A percentile compares a stretch with the other conserved stretches of the same genome.
Evolutionary conservation across 2,329 filamentous ascomycete species (phyloP).

Genomic region (Zalaria obscura): DNA sequence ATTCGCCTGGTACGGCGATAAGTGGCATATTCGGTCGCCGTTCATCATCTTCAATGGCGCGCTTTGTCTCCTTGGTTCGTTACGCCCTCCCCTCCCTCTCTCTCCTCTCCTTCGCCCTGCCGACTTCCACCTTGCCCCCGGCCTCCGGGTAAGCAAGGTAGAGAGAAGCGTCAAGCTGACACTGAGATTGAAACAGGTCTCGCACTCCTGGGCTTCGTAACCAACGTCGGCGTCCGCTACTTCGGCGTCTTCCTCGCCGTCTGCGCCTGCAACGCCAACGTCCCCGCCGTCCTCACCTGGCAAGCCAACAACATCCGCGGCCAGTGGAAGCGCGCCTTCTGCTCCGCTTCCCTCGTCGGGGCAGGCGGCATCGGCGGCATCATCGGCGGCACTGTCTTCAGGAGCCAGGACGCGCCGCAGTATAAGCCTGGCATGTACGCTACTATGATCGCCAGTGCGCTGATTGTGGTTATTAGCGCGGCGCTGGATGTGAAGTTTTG

Average conservation of each 20-base stretch:
- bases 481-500: constrained; percentile 18
- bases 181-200: constrained; percentile 4
- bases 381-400: constrained; percentile 18
- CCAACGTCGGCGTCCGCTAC: constrained; percentile 15
- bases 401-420: constrained; percentile 16
- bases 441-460: constrained; percentile 13
- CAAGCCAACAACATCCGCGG: constrained; percentile 81
- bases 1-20: constrained; percentile 16
- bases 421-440: constrained; percentile 20
- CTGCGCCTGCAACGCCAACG: constrained; percentile 37
- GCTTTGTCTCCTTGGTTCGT: constrained; percentile 15
- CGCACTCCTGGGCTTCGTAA: constrained; percentile 17
- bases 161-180: too few species aligned
- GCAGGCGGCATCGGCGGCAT: constrained; percentile 71
- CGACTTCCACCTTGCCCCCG: too few species aligned
- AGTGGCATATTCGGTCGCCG: constrained; percentile 18
- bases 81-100: too few species aligned
- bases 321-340: constrained; percentile 78
- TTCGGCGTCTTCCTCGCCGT: constrained; percentile 23
- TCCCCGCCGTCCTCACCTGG: constrained; percentile 62
- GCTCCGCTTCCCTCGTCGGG: constrained; percentile 60
- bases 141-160: too few species aligned
- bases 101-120: too few species aligned
- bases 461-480: constrained; percentile 15
- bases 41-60: constrained; percentile 20